A percentile compares a stretch with the other conserved stretches of the same genome.
Conservation (phyloP, 1,284 basidiomycete genomes). For the Vanrija sp. region DNA sequence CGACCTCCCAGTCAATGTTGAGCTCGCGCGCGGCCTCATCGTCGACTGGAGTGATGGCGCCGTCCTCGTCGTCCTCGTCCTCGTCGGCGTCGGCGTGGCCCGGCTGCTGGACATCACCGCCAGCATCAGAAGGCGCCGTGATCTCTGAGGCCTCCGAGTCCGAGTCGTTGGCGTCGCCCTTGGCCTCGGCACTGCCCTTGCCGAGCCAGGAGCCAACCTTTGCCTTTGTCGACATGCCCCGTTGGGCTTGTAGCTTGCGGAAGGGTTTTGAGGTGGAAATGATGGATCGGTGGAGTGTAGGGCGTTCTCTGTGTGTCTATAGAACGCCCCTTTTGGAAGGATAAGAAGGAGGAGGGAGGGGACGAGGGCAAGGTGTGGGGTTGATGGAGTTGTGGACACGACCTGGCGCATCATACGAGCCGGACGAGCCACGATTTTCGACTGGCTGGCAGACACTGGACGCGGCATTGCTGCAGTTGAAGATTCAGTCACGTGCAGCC, state of each 20-base stretch:
- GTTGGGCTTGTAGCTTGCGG: slow-evolving; percentile 39
- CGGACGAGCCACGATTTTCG: too few relatives aligned
- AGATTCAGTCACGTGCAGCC: too few relatives aligned
- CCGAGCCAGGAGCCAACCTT: slow-evolving; percentile 49
- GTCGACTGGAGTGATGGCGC: background rate
- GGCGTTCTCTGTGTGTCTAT: background rate
- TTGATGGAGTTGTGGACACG: too few relatives aligned
- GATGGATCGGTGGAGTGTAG: background rate
- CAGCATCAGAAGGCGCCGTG: slow-evolving; percentile 2
- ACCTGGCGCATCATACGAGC: too few relatives aligned
- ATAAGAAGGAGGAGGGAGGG: background rate
- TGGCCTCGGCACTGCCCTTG: slow-evolving; percentile 13
- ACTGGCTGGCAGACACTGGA: too few relatives aligned
- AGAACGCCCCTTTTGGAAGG: background rate
- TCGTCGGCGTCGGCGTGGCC: slow-evolving; percentile 25
- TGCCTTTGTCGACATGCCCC: slow-evolving; percentile 35
- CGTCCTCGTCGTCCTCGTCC: slow-evolving; percentile 15
- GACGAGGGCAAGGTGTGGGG: too few relatives aligned
- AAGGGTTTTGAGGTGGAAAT: slow-evolving; percentile 20
- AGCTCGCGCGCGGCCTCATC: slow-evolving; percentile 14
- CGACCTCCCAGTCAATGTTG: slow-evolving; percentile 36
- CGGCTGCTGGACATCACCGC: slow-evolving; percentile 8
- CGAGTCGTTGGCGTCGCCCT: slow-evolving; percentile 35
- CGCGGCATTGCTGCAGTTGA: too few relatives aligned
- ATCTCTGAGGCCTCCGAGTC: slow-evolving; percentile 21